These are phyloP conservation scores for Fraxinus xanthoxyloides DNA, from an alignment of 305 asterid species.

Conservation along the genomic window DNA sequence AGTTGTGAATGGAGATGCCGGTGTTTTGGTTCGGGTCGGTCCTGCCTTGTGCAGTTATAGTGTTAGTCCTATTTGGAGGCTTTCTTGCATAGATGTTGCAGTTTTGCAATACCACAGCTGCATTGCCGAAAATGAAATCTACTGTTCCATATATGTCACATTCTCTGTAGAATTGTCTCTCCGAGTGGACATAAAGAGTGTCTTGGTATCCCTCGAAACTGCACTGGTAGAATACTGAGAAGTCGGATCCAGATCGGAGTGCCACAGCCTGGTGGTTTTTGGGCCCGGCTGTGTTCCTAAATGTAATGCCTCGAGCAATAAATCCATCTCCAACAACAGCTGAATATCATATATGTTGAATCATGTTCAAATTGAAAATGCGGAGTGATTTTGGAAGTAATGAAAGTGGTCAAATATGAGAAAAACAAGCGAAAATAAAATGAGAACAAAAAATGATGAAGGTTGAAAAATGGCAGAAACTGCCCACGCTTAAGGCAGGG, in stretches of 20 bases:
- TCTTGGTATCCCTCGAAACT: conserved; percentile 92
- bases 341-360: not conserved
- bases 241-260: conserved; percentile 75
- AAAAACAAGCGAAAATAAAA: not conserved
- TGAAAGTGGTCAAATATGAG: not conserved
- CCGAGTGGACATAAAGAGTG: conserved; percentile 68
- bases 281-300: conserved; percentile 77
- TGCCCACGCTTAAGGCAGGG: too few species aligned
- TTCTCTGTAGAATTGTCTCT: conserved; percentile 69
- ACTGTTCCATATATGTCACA: conserved; percentile 82
- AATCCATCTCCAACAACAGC: conserved; percentile 82
- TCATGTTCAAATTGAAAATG: not conserved
- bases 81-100: conserved; percentile 67
- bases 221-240: conserved; percentile 72
- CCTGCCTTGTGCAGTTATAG: conserved; percentile 71
- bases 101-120: conserved; percentile 72
- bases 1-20: conserved; percentile 63
- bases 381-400: not conserved
- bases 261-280: conserved; percentile 79
- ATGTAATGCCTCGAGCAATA: conserved; percentile 71
- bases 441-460: not conserved
- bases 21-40: conserved; percentile 79
- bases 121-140: conserved; percentile 84
- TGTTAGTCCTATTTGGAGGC: conserved; percentile 65
- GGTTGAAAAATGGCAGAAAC: not conserved